Conservation (phyloP, 1,284 basidiomycete genomes). For the Ustilago shanxiensis region DNA sequence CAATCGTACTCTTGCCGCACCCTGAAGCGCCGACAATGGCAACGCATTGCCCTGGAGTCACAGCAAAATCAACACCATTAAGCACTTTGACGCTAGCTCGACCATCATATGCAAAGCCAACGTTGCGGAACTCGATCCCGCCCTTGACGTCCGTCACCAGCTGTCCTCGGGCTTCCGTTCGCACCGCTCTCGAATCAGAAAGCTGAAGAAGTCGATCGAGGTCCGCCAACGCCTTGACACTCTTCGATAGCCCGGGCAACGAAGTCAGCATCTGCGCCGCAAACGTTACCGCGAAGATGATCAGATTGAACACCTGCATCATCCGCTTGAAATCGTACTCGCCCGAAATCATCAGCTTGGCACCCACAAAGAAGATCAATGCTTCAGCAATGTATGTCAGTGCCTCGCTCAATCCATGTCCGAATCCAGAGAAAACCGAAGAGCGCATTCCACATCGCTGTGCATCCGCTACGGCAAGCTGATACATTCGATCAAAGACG, state of each 20-base stretch:
- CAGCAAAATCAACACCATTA: constrained; percentile 30
- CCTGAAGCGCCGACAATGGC: constrained; percentile 66
- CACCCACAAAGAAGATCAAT: constrained; percentile 89
- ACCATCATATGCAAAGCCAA: constrained; percentile 56
- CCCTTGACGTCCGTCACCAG: constrained; percentile 29
- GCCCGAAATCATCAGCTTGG: constrained; percentile 83
- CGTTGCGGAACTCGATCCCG: constrained; percentile 51
- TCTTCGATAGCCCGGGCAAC: constrained; percentile 64
- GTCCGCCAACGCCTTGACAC: constrained; percentile 78
- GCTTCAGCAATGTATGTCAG: constrained; percentile 83
- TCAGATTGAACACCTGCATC: constrained; percentile 88
- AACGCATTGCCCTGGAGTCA: constrained; percentile 60
- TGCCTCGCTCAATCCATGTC: constrained; percentile 82
- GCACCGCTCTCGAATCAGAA: neutral
- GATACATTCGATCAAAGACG: constrained; percentile 80
- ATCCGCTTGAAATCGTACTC: constrained; percentile 87
- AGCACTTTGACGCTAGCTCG: constrained; percentile 42
- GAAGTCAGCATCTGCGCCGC: constrained; percentile 89
- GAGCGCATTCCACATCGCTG: constrained; percentile 79
- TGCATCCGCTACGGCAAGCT: constrained; percentile 76
- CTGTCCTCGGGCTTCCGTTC: constrained; percentile 16
- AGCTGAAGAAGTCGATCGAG: constrained; percentile 77
- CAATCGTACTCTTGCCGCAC: constrained; percentile 65
- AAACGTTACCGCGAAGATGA: constrained; percentile 93
- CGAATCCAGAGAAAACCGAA: constrained; percentile 85